Conservation (phyloP, 768 basidiomycete species). For the Roridomyces roridus region DNA sequence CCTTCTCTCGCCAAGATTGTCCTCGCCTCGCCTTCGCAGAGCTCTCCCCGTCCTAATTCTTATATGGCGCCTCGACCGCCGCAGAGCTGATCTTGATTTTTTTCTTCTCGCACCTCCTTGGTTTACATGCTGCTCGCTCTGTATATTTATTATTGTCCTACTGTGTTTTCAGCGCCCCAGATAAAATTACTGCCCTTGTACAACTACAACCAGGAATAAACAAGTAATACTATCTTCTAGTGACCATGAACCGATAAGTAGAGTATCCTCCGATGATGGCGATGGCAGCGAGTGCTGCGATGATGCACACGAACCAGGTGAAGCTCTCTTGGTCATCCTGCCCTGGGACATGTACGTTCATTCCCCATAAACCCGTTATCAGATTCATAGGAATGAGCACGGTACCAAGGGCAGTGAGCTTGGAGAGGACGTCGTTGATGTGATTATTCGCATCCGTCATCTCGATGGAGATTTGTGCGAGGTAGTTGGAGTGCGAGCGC, state of each 20-base stretch:
- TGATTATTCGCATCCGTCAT: slow-evolving; percentile 99
- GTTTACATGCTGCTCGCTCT: neutral
- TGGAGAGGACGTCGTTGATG: slow-evolving; percentile 98
- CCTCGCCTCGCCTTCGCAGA: neutral
- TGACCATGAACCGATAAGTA: slow-evolving; percentile 78
- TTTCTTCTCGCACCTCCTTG: neutral
- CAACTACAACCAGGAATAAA: slow-evolving; percentile 8
- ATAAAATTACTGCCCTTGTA: slow-evolving; percentile 10
- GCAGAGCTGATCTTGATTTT: neutral
- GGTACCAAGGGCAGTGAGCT: slow-evolving; percentile 96
- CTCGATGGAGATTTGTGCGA: slow-evolving; percentile 99
- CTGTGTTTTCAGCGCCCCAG: slow-evolving; percentile 11
- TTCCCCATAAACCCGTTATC: slow-evolving; percentile 97
- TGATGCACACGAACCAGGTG: slow-evolving; percentile 89
- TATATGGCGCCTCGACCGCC: slow-evolving; percentile 5
- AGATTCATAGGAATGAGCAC: slow-evolving; percentile 97
- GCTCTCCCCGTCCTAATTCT: slow-evolving; percentile 11
- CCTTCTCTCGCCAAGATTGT: slow-evolving; percentile 26
- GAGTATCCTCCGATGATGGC: slow-evolving; percentile 83
- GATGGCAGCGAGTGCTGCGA: slow-evolving; percentile 80
- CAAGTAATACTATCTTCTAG: slow-evolving; percentile 31
- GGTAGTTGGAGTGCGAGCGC: slow-evolving; percentile 97
- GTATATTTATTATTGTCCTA: slow-evolving; percentile 17
- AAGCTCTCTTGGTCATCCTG: slow-evolving; percentile 74
- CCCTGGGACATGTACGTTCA: slow-evolving; percentile 98